phyloP scores from a whole-genome alignment of 805 yeast species.

The Phaffomyces thermotolerans region DNA sequence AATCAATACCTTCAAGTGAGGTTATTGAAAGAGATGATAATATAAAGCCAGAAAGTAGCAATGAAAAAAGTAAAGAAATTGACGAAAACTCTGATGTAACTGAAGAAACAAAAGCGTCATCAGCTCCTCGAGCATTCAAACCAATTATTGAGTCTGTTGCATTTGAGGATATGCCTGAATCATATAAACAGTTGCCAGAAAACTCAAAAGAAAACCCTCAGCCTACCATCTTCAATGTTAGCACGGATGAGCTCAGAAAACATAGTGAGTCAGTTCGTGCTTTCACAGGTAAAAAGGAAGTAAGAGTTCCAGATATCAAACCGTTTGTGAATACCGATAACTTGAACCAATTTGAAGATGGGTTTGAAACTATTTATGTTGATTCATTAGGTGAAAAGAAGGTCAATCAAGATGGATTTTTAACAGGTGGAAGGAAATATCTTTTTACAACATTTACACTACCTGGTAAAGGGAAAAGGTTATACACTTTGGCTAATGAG shows the following conservation, averaged over 20 bases:
- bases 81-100: neutral
- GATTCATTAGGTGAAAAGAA: slow-evolving; percentile 43
- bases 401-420: slow-evolving; percentile 31
- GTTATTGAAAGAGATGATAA: neutral
- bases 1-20: neutral
- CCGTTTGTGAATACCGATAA: slow-evolving; percentile 11
- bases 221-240: slow-evolving; percentile 16
- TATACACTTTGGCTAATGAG: slow-evolving; percentile 35
- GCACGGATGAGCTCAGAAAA: slow-evolving; percentile 4
- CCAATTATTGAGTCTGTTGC: neutral
- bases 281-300: slow-evolving; percentile 11
- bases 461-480: slow-evolving; percentile 30
- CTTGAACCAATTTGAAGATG: slow-evolving; percentile 24
- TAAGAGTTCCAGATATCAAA: slow-evolving; percentile 8
- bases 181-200: slow-evolving; percentile 15
- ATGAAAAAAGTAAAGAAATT: neutral
- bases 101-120: neutral
- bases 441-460: slow-evolving; percentile 33
- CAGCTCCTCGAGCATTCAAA: neutral
- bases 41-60: neutral
- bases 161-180: slow-evolving; percentile 1
- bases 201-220: slow-evolving; percentile 20
- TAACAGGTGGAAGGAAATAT: slow-evolving; percentile 33
- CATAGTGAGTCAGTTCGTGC: slow-evolving; percentile 11
- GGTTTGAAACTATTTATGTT: slow-evolving; percentile 22